Conservation (phyloP, 768 basidiomycete genomes). For the Termitomyces sp. region DNA sequence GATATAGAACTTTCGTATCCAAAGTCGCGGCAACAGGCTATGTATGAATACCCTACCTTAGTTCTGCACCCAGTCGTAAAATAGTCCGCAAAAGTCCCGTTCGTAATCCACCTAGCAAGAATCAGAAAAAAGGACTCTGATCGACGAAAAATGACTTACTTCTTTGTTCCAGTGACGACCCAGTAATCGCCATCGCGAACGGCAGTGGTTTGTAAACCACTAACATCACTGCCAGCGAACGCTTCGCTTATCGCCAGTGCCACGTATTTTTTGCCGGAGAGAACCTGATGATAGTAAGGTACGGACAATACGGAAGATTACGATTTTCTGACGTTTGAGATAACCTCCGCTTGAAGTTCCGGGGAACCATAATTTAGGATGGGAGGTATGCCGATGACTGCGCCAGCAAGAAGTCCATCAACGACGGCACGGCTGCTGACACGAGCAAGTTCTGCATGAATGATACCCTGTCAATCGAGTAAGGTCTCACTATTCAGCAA, state of each 20-base stretch:
- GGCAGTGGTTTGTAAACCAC: slow-evolving; percentile 82
- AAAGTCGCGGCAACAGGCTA: not conserved
- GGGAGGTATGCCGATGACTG: slow-evolving; percentile 86
- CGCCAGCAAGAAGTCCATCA: slow-evolving; percentile 78
- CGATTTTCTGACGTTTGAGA: slow-evolving; percentile 51
- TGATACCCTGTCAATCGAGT: slow-evolving; percentile 46
- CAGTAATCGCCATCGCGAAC: slow-evolving; percentile 80
- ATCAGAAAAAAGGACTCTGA: not conserved
- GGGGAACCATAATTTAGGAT: slow-evolving; percentile 83
- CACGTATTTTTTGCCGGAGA: slow-evolving; percentile 78
- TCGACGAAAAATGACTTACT: slow-evolving; percentile 36
- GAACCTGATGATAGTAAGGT: slow-evolving; percentile 21
- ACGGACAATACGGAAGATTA: not conserved
- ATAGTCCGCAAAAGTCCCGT: slow-evolving; percentile 80
- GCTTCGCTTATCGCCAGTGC: slow-evolving; percentile 91
- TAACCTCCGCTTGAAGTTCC: slow-evolving; percentile 61
- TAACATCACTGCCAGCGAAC: slow-evolving; percentile 85
- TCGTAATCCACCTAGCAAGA: slow-evolving; percentile 73
- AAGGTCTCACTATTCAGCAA: not conserved
- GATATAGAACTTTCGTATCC: not conserved
- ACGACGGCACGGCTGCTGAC: slow-evolving; percentile 83
- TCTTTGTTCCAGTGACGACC: slow-evolving; percentile 92
- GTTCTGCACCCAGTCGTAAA: slow-evolving; percentile 78
- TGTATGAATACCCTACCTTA: slow-evolving; percentile 31
- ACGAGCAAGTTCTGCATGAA: slow-evolving; percentile 77